Percentiles rank a stretch among this genome's conserved stretches.
phyloP scores from a whole-genome alignment of 1,284 basidiomycete genomes.

The Mycena citricolor region DNA sequence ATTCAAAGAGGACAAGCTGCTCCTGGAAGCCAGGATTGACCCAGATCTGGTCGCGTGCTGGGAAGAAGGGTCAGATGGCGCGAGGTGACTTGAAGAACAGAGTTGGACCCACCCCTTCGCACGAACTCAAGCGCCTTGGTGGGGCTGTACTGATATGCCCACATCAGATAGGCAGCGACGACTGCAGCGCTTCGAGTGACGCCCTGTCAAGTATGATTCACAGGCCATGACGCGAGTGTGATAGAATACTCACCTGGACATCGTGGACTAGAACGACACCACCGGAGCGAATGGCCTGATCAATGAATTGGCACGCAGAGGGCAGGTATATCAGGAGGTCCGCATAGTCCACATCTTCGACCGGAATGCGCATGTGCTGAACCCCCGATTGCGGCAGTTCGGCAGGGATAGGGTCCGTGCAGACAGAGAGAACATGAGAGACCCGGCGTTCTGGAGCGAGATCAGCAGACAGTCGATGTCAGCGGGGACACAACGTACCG shows the following conservation, averaged over 20 bases:
- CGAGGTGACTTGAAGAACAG: constrained; percentile 16
- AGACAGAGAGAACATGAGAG: constrained; percentile 76
- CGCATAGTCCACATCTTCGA: constrained; percentile 82
- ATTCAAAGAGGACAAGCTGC: constrained; percentile 73
- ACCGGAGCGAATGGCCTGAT: constrained; percentile 62
- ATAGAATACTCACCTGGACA: constrained; percentile 32
- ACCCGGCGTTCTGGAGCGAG: constrained; percentile 55
- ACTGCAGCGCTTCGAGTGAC: constrained; percentile 81
- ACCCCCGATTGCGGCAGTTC: constrained; percentile 73
- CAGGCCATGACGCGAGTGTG: neutral
- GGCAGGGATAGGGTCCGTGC: constrained; percentile 69
- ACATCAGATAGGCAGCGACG: constrained; percentile 86
- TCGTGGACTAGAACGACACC: constrained; percentile 85
- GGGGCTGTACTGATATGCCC: constrained; percentile 51
- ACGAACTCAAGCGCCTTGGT: constrained; percentile 63
- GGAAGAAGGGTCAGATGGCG: constrained; percentile 9
- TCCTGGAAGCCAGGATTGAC: constrained; percentile 75
- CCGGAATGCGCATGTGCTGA: constrained; percentile 64
- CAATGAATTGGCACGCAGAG: constrained; percentile 77
- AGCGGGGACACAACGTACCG: constrained; percentile 11
- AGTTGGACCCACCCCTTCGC: constrained; percentile 48
- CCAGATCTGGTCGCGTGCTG: constrained; percentile 79
- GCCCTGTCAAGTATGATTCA: constrained; percentile 46
- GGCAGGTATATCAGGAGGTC: constrained; percentile 80
- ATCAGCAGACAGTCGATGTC: neutral